These are phyloP conservation scores for Stemphylium lycopersici DNA, from an alignment of 2,329 filamentous ascomycete genomes.

Conservation along the genomic window DNA sequence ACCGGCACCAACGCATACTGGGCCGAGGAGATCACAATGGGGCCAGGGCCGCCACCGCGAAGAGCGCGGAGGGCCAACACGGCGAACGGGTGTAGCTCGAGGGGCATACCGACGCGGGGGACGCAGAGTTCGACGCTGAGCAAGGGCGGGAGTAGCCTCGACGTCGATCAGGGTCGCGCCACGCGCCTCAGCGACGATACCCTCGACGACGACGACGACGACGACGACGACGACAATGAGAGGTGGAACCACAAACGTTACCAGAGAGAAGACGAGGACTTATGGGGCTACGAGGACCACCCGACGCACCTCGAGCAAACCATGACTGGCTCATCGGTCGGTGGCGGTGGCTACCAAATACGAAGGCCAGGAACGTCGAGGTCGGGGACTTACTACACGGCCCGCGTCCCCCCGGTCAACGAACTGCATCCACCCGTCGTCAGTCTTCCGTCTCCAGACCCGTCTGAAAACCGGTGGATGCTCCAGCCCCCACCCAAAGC, in stretches of 20 bases:
- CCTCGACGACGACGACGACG: conserved; percentile 50
- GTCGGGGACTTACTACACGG: conserved; percentile 47
- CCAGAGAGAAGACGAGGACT: conserved; percentile 84
- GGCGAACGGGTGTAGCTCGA: conserved; percentile 52
- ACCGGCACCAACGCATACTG: conserved; percentile 90
- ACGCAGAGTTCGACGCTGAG: conserved; percentile 57
- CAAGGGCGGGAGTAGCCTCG: conserved; percentile 49
- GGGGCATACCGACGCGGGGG: conserved; percentile 64
- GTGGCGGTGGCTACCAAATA: conserved; percentile 26
- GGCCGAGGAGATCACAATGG: conserved; percentile 83
- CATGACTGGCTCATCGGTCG: conserved; percentile 40
- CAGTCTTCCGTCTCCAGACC: conserved; percentile 72
- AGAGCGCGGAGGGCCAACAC: conserved; percentile 62
- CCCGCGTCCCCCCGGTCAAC: conserved; percentile 74
- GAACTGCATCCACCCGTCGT: conserved; percentile 86
- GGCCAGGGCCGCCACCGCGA: conserved; percentile 73
- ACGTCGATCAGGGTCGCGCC: conserved; percentile 31
- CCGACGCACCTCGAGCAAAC: conserved; percentile 40
- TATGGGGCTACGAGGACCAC: conserved; percentile 72
- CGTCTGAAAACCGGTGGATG: conserved; percentile 85
- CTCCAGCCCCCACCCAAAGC: conserved; percentile 88
- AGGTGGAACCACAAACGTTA: conserved; percentile 78
- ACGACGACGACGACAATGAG: conserved; percentile 57
- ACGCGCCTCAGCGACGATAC: conserved; percentile 44
- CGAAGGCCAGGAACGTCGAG: conserved; percentile 37